Base-by-base conservation (phyloP, 805 yeast species). In the Candida palmyrensis region DNA sequence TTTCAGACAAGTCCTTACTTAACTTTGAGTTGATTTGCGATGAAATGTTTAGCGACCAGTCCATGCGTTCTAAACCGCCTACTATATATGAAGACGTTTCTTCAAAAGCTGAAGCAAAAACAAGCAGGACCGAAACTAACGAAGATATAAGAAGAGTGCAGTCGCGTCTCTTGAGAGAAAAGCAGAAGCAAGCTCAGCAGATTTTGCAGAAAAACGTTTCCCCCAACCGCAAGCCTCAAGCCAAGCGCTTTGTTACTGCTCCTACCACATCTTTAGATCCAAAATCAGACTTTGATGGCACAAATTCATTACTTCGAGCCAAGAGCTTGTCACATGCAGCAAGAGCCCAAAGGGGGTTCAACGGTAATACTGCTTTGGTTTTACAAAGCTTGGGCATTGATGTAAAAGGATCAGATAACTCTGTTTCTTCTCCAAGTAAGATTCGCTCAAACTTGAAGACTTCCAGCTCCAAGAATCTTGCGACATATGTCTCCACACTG, bases 301-400 rank as follows among this genome's bases (percentile, higher is more conserved):
- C 29, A 16, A 51, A 48, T 15, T 51, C 66, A 2, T 40, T 64
- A 25, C 46, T 62, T 21, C 40, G 71, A 27, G 70, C 71, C 5
- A 56, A 55, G 36, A n/a, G n/a, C n/a, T n/a, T n/a, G n/a, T n/a
- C n/a, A n/a, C n/a, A n/a, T n/a, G n/a, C n/a, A n/a, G n/a, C n/a
- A n/a, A n/a, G n/a, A n/a, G n/a, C n/a, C n/a, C n/a, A n/a, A 5
- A 36, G 38, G 29, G 42, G 50, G 33, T 21, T 30, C 5, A 47
- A 44, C 35, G 58, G 51, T 9, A 53, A 53, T 36, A 56, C 64
- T 33, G 38, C 51, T 10, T 51, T 48, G 27, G 66, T 62, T 2
- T 51, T 64, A 34, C 61, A 60, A 24, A 57, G 54, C 32, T 44
- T 63, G 27, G 71, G 71, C 1, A 62, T 64, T 28, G 62, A 57